A percentile compares a stretch with the other conserved stretches of the same genome.
Evolutionary conservation across 306 rosid genomes (phyloP).

Genomic region (Crataegus laevigata): DNA sequence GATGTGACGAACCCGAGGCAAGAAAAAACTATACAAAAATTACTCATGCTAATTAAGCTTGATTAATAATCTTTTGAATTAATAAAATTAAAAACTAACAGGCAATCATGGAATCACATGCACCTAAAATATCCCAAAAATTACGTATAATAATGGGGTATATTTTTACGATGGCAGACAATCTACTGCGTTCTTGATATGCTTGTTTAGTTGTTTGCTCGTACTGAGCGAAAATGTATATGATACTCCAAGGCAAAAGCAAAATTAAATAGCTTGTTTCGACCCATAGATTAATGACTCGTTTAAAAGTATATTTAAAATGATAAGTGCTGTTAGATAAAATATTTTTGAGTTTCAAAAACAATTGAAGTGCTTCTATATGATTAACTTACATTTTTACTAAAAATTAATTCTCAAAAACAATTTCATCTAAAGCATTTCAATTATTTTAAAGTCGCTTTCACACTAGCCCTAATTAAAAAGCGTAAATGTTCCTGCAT

Average conservation of each 20-base stretch:
- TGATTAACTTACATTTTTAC: no score
- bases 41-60: neutral
- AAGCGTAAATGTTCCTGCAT: no score
- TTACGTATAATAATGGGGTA: no score
- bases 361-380: rapidly evolving
- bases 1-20: slow-evolving; percentile 3
- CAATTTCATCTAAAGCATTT: no score
- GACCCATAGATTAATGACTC: neutral
- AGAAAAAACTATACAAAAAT: neutral
- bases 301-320: no score
- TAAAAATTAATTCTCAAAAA: rapidly evolving
- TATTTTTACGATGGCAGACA: neutral
- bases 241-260: neutral
- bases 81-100: neutral
- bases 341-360: no score
- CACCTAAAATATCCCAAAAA: neutral
- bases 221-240: neutral
- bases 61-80: neutral
- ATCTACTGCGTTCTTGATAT: neutral
- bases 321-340: rapidly evolving
- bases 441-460: no score
- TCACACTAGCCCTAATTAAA: no score
- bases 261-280: neutral
- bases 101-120: neutral
- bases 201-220: neutral